Evolutionary conservation across 73 alveolate genomes (phyloP).

Genomic region (Uronychia binucleata): DNA sequence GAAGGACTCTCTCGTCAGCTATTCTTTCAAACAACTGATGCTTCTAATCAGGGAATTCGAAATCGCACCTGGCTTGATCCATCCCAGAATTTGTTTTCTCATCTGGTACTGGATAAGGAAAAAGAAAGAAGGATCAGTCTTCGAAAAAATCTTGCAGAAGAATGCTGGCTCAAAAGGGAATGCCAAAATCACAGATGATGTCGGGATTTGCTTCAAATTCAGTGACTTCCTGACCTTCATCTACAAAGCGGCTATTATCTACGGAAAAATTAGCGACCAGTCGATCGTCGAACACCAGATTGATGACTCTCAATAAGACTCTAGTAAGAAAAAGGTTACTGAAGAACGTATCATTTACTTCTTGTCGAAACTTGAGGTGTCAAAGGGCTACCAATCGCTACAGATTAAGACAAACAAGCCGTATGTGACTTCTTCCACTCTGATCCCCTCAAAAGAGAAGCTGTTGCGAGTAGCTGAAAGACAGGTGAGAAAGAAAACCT

Average conservation of each 20-base stretch:
- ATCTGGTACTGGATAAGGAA: conserved; percentile 35
- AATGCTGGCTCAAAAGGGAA: background rate
- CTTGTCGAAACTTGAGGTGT: background rate
- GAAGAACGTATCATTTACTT: background rate
- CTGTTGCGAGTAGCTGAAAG: background rate
- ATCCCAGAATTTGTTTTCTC: conserved; percentile 25
- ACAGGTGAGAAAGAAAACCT: too few species aligned
- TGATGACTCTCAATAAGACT: background rate
- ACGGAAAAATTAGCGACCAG: background rate
- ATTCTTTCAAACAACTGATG: conserved; percentile 32
- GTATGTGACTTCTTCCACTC: background rate
- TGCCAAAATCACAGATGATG: background rate
- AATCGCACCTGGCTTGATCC: conserved; percentile 24
- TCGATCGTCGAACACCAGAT: background rate
- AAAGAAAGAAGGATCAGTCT: background rate
- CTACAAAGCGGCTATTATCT: background rate
- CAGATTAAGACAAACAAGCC: background rate
- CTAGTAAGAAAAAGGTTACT: background rate
- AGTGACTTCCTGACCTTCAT: background rate
- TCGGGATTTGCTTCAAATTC: background rate
- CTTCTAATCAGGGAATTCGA: conserved; percentile 31
- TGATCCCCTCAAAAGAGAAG: background rate
- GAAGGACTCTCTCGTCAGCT: conserved; percentile 8
- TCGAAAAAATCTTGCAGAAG: background rate
- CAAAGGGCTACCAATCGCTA: background rate